These are phyloP conservation scores for Flaveria linearis DNA, from an alignment of 129 eudicot genomes.

Conservation along the genomic window DNA sequence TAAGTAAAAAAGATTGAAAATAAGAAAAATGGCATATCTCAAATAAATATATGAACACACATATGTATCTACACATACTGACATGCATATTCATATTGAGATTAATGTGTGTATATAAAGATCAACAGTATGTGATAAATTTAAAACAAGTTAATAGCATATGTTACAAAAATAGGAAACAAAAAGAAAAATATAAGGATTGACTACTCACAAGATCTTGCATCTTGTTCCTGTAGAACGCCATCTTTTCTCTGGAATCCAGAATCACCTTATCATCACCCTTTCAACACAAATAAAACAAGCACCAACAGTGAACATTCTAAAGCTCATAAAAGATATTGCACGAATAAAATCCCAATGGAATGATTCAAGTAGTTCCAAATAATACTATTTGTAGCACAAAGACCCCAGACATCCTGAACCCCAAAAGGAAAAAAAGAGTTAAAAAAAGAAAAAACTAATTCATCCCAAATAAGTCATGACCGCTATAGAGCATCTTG, in stretches of 20 bases:
- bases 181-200: neutral
- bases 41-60: conserved; percentile 4
- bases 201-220: conserved; percentile 86
- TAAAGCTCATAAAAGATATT: neutral
- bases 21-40: neutral
- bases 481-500: conserved; percentile 9
- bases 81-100: neutral
- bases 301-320: conserved; percentile 21
- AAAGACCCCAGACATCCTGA: conserved; percentile 15
- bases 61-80: neutral
- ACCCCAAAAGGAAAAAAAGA: conserved; percentile 2
- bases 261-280: conserved; percentile 64
- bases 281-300: conserved; percentile 43
- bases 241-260: conserved; percentile 91
- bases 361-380: conserved; percentile 17
- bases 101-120: neutral
- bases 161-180: neutral
- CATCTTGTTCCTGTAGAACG: conserved; percentile 79
- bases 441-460: neutral
- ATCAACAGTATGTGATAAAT: neutral
- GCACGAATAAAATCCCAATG: neutral
- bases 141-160: neutral
- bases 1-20: neutral
- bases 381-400: conserved; percentile 17
- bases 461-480: conserved; percentile 8